phyloP scores from a whole-genome alignment of 2,329 filamentous ascomycete genomes.

The Penicillium brasilianum region DNA sequence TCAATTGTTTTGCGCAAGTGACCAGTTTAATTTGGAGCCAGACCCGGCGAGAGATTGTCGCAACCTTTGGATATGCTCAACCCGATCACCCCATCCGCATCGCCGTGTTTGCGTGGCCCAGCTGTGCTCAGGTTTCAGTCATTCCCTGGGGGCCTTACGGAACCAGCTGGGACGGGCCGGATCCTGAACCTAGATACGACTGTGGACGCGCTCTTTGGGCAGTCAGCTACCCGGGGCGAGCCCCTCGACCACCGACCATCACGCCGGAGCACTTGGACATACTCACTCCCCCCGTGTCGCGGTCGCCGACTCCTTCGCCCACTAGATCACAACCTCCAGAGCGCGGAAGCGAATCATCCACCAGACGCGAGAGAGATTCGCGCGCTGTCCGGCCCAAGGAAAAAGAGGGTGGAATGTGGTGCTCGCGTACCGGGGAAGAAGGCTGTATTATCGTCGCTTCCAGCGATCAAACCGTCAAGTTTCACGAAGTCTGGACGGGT shows the following conservation, averaged over 20 bases:
- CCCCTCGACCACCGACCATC: slow-evolving; percentile 43
- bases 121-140: slow-evolving; percentile 81
- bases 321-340: slow-evolving; percentile 2
- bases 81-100: slow-evolving; percentile 88
- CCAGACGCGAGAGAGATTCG: slow-evolving; percentile 23
- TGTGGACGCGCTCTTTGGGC: slow-evolving; percentile 73
- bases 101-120: slow-evolving; percentile 93
- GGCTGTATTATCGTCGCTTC: slow-evolving; percentile 90
- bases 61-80: slow-evolving; percentile 91
- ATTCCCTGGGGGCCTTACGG: slow-evolving; percentile 77
- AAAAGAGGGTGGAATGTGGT: slow-evolving; percentile 61
- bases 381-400: slow-evolving; percentile 38
- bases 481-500: slow-evolving; percentile 91
- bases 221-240: slow-evolving; percentile 77
- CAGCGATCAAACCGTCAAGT: slow-evolving; percentile 90
- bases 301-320: slow-evolving; percentile 13
- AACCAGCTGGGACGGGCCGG: slow-evolving; percentile 35
- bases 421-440: slow-evolving; percentile 65
- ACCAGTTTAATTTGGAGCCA: slow-evolving; percentile 91
- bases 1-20: slow-evolving; percentile 90
- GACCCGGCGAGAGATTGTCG: slow-evolving; percentile 83
- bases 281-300: slow-evolving; percentile 19
- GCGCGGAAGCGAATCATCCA: slow-evolving; percentile 4
- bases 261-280: slow-evolving; percentile 16
- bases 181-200: slow-evolving; percentile 36